Evolutionary conservation across 352 stramenopile genomes (phyloP).

Genomic region (Halophytophthora polymorphica): DNA sequence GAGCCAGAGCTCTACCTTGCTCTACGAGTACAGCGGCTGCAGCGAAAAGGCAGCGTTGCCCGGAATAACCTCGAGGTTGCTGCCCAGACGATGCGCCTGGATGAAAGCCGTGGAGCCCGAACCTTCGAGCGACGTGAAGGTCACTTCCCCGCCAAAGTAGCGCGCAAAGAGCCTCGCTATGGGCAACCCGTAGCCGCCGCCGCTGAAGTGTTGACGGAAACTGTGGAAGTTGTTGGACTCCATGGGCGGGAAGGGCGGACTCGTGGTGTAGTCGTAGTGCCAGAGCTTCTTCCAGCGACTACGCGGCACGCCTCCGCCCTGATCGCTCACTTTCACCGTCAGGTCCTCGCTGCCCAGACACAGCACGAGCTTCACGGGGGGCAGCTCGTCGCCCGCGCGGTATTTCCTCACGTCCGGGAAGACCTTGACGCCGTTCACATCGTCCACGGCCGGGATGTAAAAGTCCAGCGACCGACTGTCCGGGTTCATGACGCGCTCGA

Average conservation of each 20-base stretch:
- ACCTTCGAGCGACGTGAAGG: constrained; percentile 97
- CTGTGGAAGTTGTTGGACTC: constrained; percentile 55
- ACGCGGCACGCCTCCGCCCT: constrained; percentile 94
- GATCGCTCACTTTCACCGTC: constrained; percentile 97
- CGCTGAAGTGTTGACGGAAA: constrained; percentile 82
- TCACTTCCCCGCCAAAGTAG: constrained; percentile 97
- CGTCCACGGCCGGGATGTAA: constrained; percentile 43
- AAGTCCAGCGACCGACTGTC: constrained; percentile 47
- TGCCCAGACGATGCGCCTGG: constrained; percentile 56
- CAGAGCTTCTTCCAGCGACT: constrained; percentile 95
- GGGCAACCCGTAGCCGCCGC: constrained; percentile 93
- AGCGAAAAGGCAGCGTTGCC: no score
- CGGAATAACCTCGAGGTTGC: constrained; percentile 55
- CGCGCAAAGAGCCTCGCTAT: constrained; percentile 88
- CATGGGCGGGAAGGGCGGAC: constrained; percentile 38
- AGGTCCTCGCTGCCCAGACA: constrained; percentile 91
- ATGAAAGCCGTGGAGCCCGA: constrained; percentile 91
- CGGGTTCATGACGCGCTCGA: constrained; percentile 50
- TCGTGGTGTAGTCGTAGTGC: constrained; percentile 97
- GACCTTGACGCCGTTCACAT: constrained; percentile 42
- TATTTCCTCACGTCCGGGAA: constrained; percentile 56
- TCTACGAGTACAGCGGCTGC: no score
- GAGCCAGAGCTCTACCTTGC: no score
- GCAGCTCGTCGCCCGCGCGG: constrained; percentile 40
- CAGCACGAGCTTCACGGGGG: constrained; percentile 95